phyloP scores from a whole-genome alignment of 163 green algal genomes.

The Smithsoniella earleae region DNA sequence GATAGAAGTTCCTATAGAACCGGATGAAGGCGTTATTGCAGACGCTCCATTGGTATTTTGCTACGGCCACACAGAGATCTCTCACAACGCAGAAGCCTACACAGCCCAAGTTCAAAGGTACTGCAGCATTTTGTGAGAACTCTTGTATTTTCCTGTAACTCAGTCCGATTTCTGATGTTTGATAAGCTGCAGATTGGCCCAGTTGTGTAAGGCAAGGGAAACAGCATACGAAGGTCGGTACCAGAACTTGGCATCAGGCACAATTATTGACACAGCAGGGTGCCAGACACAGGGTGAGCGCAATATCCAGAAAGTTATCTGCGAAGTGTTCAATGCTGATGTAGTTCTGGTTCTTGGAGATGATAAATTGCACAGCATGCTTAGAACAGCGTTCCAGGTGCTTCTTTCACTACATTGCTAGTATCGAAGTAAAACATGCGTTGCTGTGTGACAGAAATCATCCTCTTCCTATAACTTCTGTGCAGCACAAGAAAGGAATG shows the following conservation, averaged over 20 bases:
- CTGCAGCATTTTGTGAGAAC: background rate
- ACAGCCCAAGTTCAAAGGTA: slow-evolving; percentile 13
- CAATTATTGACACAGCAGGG: slow-evolving; percentile 7
- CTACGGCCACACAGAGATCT: slow-evolving; percentile 14
- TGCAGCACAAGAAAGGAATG: slow-evolving; percentile 6
- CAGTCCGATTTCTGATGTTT: too few species aligned
- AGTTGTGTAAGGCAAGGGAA: slow-evolving; percentile 18
- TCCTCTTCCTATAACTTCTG: too few species aligned
- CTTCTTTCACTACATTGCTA: background rate
- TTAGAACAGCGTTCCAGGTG: slow-evolving; percentile 10
- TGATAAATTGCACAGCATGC: slow-evolving; percentile 17
- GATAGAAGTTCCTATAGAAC: slow-evolving; percentile 29
- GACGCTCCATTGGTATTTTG: slow-evolving; percentile 20
- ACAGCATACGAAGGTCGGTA: slow-evolving; percentile 15
- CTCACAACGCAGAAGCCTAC: slow-evolving; percentile 11
- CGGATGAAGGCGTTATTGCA: slow-evolving; percentile 11
- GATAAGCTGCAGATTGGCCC: background rate
- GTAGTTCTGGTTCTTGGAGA: slow-evolving; percentile 15
- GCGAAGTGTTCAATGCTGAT: background rate
- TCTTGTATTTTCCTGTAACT: too few species aligned
- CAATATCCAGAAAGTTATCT: background rate
- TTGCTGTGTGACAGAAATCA: too few species aligned
- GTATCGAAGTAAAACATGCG: too few species aligned
- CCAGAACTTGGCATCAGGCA: slow-evolving; percentile 20
- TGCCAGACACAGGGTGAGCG: background rate